Evolutionary conservation across 2,329 filamentous ascomycete species (phyloP).

Genomic region (Clonostachys chloroleuca): DNA sequence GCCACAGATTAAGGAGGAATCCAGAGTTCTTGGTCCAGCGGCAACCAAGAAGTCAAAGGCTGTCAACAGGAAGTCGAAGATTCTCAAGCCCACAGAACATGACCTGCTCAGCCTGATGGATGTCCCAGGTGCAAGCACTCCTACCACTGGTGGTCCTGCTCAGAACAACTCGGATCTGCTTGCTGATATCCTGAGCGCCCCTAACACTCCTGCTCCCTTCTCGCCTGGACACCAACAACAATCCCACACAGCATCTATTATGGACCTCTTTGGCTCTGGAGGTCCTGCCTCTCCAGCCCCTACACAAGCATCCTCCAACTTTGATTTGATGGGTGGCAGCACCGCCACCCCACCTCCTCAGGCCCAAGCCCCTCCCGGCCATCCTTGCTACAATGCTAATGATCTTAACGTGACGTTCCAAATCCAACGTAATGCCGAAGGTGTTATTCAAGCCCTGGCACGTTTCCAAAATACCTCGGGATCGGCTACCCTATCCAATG

Average conservation of each 20-base stretch:
- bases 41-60: conserved; percentile 61
- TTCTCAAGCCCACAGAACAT: conserved; percentile 80
- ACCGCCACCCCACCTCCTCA: conserved; percentile 45
- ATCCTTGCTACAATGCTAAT: conserved; percentile 83
- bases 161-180: conserved; percentile 86
- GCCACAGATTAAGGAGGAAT: conserved; percentile 94
- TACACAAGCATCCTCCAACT: conserved; percentile 30
- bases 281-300: conserved; percentile 29
- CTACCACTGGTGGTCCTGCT: conserved; percentile 45
- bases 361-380: conserved; percentile 35
- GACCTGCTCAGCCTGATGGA: conserved; percentile 94
- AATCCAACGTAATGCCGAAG: conserved; percentile 76
- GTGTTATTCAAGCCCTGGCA: conserved; percentile 75
- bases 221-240: conserved; percentile 23
- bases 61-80: conserved; percentile 70
- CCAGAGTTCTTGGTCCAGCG: conserved; percentile 81
- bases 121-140: conserved; percentile 48
- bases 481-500: conserved; percentile 61
- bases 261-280: conserved; percentile 74
- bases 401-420: conserved; percentile 77
- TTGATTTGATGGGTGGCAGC: conserved; percentile 41
- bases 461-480: conserved; percentile 76
- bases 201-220: conserved; percentile 38
- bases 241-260: conserved; percentile 67
- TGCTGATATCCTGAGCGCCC: conserved; percentile 72